These are phyloP conservation scores for Chaetoceros muelleri DNA, from an alignment of 108 stramenopile species.

Conservation along the genomic window DNA sequence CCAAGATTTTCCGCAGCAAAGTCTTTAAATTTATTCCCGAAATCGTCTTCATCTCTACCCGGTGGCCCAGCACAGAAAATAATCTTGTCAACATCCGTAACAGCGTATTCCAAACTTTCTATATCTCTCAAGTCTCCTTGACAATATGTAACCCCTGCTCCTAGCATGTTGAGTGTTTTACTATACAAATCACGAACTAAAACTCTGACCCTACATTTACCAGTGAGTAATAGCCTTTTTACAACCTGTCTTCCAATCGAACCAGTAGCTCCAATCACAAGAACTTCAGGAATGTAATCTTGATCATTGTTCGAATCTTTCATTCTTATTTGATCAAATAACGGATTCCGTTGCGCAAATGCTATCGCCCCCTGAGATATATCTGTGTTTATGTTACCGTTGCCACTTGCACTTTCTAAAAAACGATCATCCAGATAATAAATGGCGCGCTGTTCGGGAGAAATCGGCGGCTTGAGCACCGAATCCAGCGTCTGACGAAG, in stretches of 20 bases:
- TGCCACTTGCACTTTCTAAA: background rate
- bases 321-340: slow-evolving; percentile 4
- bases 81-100: slow-evolving; percentile 89
- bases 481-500: slow-evolving; percentile 49
- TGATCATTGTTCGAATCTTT: slow-evolving; percentile 4
- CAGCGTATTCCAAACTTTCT: slow-evolving; percentile 81
- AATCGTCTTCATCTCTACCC: slow-evolving; percentile 37
- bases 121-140: slow-evolving; percentile 78
- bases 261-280: slow-evolving; percentile 85
- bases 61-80: slow-evolving; percentile 67
- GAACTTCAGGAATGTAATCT: slow-evolving; percentile 68
- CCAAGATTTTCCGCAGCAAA: slow-evolving; percentile 23
- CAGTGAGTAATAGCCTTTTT: slow-evolving; percentile 60
- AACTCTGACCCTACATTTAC: slow-evolving; percentile 72
- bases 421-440: slow-evolving; percentile 52
- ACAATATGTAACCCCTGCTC: slow-evolving; percentile 84
- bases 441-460: slow-evolving; percentile 20
- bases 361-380: background rate
- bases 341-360: slow-evolving; percentile 14
- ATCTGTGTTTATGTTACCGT: background rate
- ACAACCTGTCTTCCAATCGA: slow-evolving; percentile 76
- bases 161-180: slow-evolving; percentile 68
- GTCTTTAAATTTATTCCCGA: slow-evolving; percentile 26
- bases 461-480: slow-evolving; percentile 1
- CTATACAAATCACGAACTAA: slow-evolving; percentile 88